Conservation (phyloP, 495 filamentous ascomycete species). For the Hypoxylon fuscum region DNA sequence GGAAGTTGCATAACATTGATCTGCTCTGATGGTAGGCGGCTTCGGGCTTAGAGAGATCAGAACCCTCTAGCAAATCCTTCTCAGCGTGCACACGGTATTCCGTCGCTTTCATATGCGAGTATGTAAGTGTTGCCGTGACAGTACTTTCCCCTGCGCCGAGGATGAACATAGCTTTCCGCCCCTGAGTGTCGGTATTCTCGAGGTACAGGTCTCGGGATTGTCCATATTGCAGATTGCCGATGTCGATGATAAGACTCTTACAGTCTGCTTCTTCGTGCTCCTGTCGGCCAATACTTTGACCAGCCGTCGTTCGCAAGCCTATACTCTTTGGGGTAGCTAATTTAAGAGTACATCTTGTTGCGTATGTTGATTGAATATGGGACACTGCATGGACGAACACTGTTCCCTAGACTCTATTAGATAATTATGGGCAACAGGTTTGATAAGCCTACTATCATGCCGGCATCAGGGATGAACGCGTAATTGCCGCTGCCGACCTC, state of each 20-base stretch:
- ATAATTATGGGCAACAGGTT: not conserved
- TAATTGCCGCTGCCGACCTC: conserved; percentile 56
- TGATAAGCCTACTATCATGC: conserved; percentile 52
- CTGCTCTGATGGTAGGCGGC: conserved; percentile 56
- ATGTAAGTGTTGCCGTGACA: conserved; percentile 46
- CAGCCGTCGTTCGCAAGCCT: conserved; percentile 46
- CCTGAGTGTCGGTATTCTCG: conserved; percentile 11
- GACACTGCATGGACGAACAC: conserved; percentile 59
- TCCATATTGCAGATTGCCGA: conserved; percentile 57
- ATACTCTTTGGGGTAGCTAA: conserved; percentile 46
- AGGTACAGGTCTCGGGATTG: conserved; percentile 58
- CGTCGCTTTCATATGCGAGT: conserved; percentile 30
- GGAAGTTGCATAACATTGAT: conserved; percentile 49
- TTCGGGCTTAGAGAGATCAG: conserved; percentile 28
- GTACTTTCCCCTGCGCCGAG: not conserved
- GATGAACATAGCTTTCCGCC: not conserved
- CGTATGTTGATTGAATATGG: conserved; percentile 57
- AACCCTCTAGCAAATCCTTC: conserved; percentile 13
- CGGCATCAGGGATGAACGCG: conserved; percentile 57
- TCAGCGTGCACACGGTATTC: not conserved
- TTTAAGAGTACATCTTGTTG: conserved; percentile 45
- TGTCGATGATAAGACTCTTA: conserved; percentile 42
- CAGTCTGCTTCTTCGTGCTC: conserved; percentile 9
- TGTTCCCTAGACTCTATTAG: conserved; percentile 45
- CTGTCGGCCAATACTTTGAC: conserved; percentile 43